A percentile compares a stretch with the other conserved stretches of the same genome.
Conservation (phyloP, 768 basidiomycete species). For the Mycena kentingensis region DNA sequence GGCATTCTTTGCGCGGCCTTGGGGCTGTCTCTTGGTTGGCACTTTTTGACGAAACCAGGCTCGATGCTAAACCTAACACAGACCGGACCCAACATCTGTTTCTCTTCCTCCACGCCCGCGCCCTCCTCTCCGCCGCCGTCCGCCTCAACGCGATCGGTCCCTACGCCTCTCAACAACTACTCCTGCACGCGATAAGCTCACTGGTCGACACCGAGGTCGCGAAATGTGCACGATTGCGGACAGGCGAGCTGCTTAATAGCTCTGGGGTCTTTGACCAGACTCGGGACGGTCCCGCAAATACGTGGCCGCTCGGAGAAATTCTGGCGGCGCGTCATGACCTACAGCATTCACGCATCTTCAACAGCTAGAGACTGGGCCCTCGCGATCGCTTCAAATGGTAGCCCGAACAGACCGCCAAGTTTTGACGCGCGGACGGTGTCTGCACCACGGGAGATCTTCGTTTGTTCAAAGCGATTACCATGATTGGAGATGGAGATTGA, state of each 20-base stretch:
- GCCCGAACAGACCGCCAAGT: too few species aligned
- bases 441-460: too few species aligned
- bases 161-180: conserved; percentile 85
- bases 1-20: conserved; percentile 81
- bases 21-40: conserved; percentile 66
- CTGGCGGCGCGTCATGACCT: conserved; percentile 87
- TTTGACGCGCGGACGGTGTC: too few species aligned
- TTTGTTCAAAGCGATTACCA: too few species aligned
- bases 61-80: conserved; percentile 32
- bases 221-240: conserved; percentile 50
- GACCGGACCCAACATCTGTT: conserved; percentile 85
- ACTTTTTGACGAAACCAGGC: conserved; percentile 4
- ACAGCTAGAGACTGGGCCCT: conserved; percentile 51
- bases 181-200: conserved; percentile 71
- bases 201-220: conserved; percentile 59
- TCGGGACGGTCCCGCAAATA: conserved; percentile 72
- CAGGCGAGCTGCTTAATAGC: conserved; percentile 41
- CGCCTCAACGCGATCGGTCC: conserved; percentile 91
- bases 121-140: conserved; percentile 88
- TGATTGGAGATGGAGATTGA: too few species aligned
- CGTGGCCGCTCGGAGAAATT: conserved; percentile 96
- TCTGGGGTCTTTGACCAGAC: conserved; percentile 40
- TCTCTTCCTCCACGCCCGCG: conserved; percentile 89
- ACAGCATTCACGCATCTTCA: conserved; percentile 96
- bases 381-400: not conserved